phyloP scores from a whole-genome alignment of 2,329 filamentous ascomycete genomes.

The Pseudogymnoascus sp. region DNA sequence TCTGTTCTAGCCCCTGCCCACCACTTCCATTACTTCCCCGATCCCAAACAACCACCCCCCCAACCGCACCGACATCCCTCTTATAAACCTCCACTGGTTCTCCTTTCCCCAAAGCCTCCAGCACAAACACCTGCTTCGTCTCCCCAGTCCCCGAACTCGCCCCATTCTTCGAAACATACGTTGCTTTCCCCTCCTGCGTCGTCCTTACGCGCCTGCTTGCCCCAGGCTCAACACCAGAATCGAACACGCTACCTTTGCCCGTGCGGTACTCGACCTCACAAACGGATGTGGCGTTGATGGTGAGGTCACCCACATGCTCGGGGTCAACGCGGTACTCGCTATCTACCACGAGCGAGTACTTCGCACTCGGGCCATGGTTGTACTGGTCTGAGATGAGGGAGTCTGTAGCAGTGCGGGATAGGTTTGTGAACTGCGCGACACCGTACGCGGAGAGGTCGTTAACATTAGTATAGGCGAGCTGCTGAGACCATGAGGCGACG shows the following conservation, averaged over 20 bases:
- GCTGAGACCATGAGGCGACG: constrained; percentile 51
- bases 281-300: constrained; percentile 39
- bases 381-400: constrained; percentile 24
- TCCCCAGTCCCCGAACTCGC: constrained; percentile 31
- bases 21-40: constrained; percentile 30
- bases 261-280: constrained; percentile 23
- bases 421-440: constrained; percentile 45
- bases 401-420: constrained; percentile 45
- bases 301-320: constrained; percentile 42
- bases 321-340: constrained; percentile 40
- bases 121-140: constrained; percentile 30
- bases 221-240: constrained; percentile 37
- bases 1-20: constrained; percentile 13
- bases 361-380: constrained; percentile 37
- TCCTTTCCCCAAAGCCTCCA: neutral
- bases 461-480: constrained; percentile 48
- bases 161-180: constrained; percentile 38
- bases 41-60: constrained; percentile 47
- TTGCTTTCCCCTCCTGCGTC: constrained; percentile 50
- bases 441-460: constrained; percentile 50
- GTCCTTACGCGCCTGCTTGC: constrained; percentile 39
- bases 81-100: constrained; percentile 43
- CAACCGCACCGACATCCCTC: constrained; percentile 48
- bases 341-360: constrained; percentile 56
- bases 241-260: constrained; percentile 23